phyloP scores from a whole-genome alignment of 164 flowering plant genomes.

The Piper betle region DNA sequence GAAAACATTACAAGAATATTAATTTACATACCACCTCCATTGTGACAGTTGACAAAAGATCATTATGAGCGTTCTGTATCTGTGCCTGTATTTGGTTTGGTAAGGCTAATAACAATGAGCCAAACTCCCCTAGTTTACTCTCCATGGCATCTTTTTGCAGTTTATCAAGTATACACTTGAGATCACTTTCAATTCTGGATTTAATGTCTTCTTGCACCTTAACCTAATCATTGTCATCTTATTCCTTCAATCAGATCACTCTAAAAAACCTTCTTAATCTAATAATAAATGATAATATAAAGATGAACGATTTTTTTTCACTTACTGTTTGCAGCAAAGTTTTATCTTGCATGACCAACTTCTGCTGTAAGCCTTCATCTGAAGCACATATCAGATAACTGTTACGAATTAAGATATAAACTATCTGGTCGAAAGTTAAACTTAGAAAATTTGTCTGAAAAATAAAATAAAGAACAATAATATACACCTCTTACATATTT shows the following conservation, averaged over 20 bases:
- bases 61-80: slow-evolving; percentile 30
- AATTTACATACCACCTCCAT: slow-evolving; percentile 38
- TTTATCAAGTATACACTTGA: slow-evolving; percentile 46
- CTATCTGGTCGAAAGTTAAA: background rate
- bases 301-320: slow-evolving; percentile 3
- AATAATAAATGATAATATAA: background rate
- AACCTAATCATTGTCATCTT: slow-evolving; percentile 21
- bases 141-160: slow-evolving; percentile 23
- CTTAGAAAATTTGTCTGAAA: background rate
- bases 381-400: slow-evolving; percentile 4
- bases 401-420: background rate
- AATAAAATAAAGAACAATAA: background rate
- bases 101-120: slow-evolving; percentile 26
- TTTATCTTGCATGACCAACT: slow-evolving; percentile 40
- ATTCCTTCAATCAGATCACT: background rate
- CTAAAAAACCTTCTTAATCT: slow-evolving; percentile 9
- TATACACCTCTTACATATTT: too few relatives aligned
- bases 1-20: background rate
- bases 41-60: slow-evolving; percentile 25
- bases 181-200: slow-evolving; percentile 34
- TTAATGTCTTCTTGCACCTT: slow-evolving; percentile 68
- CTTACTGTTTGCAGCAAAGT: slow-evolving; percentile 61
- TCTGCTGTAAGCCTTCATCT: slow-evolving; percentile 70
- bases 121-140: slow-evolving; percentile 34
- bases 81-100: slow-evolving; percentile 38